Conservation (phyloP, 768 basidiomycete genomes). For the Tylopilus plumbeoviolaceoides region DNA sequence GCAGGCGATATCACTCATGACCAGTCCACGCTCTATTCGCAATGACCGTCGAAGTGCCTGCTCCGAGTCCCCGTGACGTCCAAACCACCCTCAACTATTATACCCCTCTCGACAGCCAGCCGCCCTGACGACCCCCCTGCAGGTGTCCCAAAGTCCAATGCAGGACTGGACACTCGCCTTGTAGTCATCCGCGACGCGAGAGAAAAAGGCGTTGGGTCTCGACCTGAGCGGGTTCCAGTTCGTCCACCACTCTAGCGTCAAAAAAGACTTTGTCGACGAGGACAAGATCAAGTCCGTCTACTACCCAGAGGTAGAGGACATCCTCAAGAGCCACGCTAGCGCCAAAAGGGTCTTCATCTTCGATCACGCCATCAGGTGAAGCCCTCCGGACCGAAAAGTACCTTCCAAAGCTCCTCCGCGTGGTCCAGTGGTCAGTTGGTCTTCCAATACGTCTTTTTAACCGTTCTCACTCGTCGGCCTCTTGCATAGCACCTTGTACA, state of each 20-base stretch:
- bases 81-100: slow-evolving; percentile 39
- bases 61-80: slow-evolving; percentile 35
- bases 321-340: slow-evolving; percentile 38
- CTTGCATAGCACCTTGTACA: slow-evolving; percentile 35
- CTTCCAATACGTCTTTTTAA: not conserved
- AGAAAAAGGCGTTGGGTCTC: slow-evolving; percentile 30
- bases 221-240: slow-evolving; percentile 47
- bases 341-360: slow-evolving; percentile 41
- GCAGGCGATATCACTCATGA: not conserved
- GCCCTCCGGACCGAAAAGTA: not conserved
- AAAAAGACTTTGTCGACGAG: slow-evolving; percentile 39
- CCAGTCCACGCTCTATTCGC: not conserved
- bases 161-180: slow-evolving; percentile 20
- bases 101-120: slow-evolving; percentile 23
- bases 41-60: slow-evolving; percentile 23
- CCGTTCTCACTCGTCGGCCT: not conserved
- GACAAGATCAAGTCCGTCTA: slow-evolving; percentile 35
- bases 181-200: slow-evolving; percentile 31
- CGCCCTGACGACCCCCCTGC: slow-evolving; percentile 30
- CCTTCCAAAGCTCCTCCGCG: slow-evolving; percentile 10
- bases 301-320: slow-evolving; percentile 40
- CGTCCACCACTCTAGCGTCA: slow-evolving; percentile 28
- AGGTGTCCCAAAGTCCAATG: slow-evolving; percentile 28
- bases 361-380: slow-evolving; percentile 42
- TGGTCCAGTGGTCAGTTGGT: slow-evolving; percentile 32